Evolutionary conservation across 2,329 filamentous ascomycete species (phyloP), one percentile per base, ranked within the genome.

Genomic region (Teratosphaeria destructans): DNA sequence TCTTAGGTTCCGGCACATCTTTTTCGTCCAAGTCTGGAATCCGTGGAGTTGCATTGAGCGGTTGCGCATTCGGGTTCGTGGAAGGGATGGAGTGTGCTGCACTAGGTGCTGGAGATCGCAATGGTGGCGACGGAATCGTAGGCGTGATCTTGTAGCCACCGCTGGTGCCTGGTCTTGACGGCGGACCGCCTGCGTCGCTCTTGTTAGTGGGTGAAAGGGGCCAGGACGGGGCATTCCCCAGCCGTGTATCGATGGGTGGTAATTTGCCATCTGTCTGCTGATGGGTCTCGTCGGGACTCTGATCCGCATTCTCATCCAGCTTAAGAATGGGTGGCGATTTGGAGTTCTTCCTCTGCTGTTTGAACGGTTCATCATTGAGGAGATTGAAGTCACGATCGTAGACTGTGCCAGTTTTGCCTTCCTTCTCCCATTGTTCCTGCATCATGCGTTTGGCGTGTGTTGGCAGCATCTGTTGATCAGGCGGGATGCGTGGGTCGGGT

Each of bases 391-490:
- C 87, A 63, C 85, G 89, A 75, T 96, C 92, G 71, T 96, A 96
- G 29, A 87, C 81, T 61, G 84, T 89, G 3, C 90, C 90, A 63
- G 90, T 89, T 64, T 57, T 56, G 58, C 54, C 58, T 23, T 59
- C 58, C 67, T 86, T 89, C 74, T 95, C 91, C 92, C 91, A 96
- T 73, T 93, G 89, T 73, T 96, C 91, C 76, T 96, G 93, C 73
- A 94, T 89, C 73, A 97, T 81, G 59, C 90, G 83, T 68, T 88
- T 90, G 12, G 94, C 94, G 63, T 97, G 91, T 0, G 94, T 97
- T 0, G 94, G 94, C 11, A 99, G 84, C 57, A 99, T 85, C 71
- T 99, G 94, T 73, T 99, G 89, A 63, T 99, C 94, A 0, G 91
- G 94, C 5, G 94, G 94, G 37, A 99, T 79, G 62, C 91, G 87